These are phyloP conservation scores for Carpinus fangiana DNA, from an alignment of 306 rosid genomes.

Conservation along the genomic window DNA sequence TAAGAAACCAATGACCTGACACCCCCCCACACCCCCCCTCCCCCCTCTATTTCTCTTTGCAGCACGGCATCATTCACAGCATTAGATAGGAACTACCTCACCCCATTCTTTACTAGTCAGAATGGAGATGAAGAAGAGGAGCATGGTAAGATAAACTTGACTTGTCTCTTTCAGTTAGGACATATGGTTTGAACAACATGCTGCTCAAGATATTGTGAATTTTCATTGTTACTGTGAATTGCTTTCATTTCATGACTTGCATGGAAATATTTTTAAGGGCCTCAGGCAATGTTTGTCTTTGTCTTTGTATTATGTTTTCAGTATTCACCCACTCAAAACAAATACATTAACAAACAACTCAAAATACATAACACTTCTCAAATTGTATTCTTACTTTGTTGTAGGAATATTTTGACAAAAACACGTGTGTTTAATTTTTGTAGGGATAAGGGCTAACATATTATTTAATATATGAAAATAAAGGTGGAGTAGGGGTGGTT, in stretches of 20 bases:
- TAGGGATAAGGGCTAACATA: no score
- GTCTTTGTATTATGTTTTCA: no score
- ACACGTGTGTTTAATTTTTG: no score
- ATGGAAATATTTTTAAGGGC: not conserved
- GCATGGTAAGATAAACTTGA: constrained; percentile 54
- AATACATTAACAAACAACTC: no score
- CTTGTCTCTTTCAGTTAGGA: constrained; percentile 15
- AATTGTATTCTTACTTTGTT: no score
- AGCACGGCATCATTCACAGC: constrained; percentile 89
- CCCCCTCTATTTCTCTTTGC: constrained; percentile 30
- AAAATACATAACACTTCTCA: no score
- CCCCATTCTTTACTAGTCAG: constrained; percentile 95
- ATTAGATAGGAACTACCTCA: constrained; percentile 84
- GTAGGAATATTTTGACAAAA: no score
- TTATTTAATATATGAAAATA: no score
- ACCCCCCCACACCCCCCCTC: not conserved
- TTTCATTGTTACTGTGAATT: constrained; percentile 7
- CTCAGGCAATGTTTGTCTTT: not conserved
- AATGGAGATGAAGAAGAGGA: constrained; percentile 80
- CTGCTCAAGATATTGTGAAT: constrained; percentile 14
- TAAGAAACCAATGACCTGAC: not conserved
- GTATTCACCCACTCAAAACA: no score
- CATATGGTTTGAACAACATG: constrained; percentile 4
- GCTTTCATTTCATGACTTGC: not conserved
- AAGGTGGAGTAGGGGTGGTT: no score